A percentile compares a stretch with the other conserved stretches of the same genome.
phyloP scores from a whole-genome alignment of 768 basidiomycete species.

The Calvatia gigantea region DNA sequence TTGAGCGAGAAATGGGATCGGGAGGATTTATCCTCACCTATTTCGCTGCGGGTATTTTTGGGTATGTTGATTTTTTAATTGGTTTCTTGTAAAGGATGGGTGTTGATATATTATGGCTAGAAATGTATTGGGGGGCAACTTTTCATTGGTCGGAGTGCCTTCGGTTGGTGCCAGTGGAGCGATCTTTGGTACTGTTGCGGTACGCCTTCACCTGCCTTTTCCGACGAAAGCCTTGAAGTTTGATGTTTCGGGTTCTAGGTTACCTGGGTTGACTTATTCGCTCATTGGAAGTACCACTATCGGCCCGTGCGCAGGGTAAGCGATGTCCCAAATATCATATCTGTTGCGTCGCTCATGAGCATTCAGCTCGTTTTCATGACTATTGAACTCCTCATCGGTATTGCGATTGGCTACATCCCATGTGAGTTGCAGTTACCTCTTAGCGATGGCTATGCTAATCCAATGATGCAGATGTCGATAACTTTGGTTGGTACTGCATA shows the following conservation, averaged over 20 bases:
- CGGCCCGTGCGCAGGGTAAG: constrained; percentile 75
- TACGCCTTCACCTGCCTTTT: constrained; percentile 27
- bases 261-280: constrained; percentile 84
- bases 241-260: constrained; percentile 39
- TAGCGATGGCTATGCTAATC: neutral
- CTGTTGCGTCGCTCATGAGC: neutral
- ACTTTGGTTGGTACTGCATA: constrained; percentile 62
- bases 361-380: constrained; percentile 76
- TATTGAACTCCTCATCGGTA: constrained; percentile 81
- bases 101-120: constrained; percentile 28
- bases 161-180: constrained; percentile 93
- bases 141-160: constrained; percentile 82
- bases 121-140: constrained; percentile 90
- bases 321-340: neutral
- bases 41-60: constrained; percentile 89
- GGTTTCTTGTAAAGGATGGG: neutral
- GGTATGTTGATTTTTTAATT: constrained; percentile 38
- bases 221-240: neutral
- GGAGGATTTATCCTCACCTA: constrained; percentile 83
- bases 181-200: constrained; percentile 83
- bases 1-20: constrained; percentile 92
- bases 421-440: constrained; percentile 40
- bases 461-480: constrained; percentile 66
- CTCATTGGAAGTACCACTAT: constrained; percentile 90
- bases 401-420: constrained; percentile 82